Evolutionary conservation across 331 rosid species (phyloP).

Genomic region (Acacia concinna): DNA sequence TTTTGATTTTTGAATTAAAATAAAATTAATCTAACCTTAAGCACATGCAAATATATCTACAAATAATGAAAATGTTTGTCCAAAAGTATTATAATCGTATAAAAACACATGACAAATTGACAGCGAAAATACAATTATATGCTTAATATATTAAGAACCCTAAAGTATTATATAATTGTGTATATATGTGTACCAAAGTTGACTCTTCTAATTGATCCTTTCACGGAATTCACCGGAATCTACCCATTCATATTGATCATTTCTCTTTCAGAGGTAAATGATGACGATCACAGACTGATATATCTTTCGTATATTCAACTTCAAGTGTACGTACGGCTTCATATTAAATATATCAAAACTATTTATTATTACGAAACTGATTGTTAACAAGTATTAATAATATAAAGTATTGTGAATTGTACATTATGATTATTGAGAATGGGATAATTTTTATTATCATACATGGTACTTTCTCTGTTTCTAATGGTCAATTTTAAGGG

Average conservation of each 20-base stretch:
- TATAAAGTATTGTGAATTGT: neutral
- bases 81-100: too few relatives aligned
- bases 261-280: neutral
- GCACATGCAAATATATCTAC: too few relatives aligned
- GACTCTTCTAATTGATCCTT: neutral
- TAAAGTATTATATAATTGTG: neutral
- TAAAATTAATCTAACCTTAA: neutral
- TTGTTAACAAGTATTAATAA: neutral
- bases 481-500: too few relatives aligned
- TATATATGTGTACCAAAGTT: neutral
- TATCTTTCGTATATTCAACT: neutral
- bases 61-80: too few relatives aligned
- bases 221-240: neutral
- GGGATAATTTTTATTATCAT: neutral
- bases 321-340: neutral
- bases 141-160: neutral
- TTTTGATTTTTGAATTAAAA: too few relatives aligned
- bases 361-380: neutral
- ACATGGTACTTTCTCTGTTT: neutral
- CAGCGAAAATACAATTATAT: neutral
- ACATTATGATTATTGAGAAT: neutral
- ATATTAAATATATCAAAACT: neutral
- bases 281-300: neutral
- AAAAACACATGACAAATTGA: too few relatives aligned
- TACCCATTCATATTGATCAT: neutral